Conservation (phyloP, 2,329 filamentous ascomycete species). For the Aspergillus terreus region DNA sequence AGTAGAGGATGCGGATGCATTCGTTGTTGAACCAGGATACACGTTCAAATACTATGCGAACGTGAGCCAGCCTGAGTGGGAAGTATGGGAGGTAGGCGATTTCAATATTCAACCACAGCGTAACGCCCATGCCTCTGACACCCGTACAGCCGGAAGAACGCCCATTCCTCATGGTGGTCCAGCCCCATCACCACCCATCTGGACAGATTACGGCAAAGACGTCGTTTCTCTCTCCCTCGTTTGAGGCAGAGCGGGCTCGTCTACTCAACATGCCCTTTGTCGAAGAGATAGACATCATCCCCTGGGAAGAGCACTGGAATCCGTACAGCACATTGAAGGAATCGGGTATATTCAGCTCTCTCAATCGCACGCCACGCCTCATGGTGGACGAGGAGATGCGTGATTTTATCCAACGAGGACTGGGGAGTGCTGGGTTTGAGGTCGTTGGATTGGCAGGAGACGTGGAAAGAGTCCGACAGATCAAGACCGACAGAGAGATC, state of each 20-base stretch:
- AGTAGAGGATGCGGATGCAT: slow-evolving; percentile 52
- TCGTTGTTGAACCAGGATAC: slow-evolving; percentile 61
- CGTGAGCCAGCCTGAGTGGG: slow-evolving; percentile 59
- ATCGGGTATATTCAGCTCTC: slow-evolving; percentile 38
- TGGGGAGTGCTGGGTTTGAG: slow-evolving; percentile 53
- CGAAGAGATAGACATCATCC: slow-evolving; percentile 50
- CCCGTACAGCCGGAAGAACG: slow-evolving; percentile 54
- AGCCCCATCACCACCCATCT: slow-evolving; percentile 40
- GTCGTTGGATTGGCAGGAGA: slow-evolving; percentile 52
- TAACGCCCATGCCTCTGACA: not conserved
- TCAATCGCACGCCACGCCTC: slow-evolving; percentile 35
- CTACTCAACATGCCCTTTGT: slow-evolving; percentile 57
- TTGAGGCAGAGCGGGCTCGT: slow-evolving; percentile 58
- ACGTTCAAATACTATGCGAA: slow-evolving; percentile 64
- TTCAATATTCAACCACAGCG: no score
- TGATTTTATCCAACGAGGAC: slow-evolving; percentile 59
- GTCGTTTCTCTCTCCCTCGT: slow-evolving; percentile 57
- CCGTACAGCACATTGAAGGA: slow-evolving; percentile 55
- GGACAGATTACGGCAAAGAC: slow-evolving; percentile 51
- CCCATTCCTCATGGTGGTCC: slow-evolving; percentile 60
- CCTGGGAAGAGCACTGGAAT: slow-evolving; percentile 64
- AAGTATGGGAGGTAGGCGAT: slow-evolving; percentile 50
- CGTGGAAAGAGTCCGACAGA: slow-evolving; percentile 58
- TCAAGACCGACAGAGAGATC: slow-evolving; percentile 55
- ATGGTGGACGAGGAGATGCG: slow-evolving; percentile 65